phyloP scores from a whole-genome alignment of 495 filamentous ascomycete species.

The Daldinia concentrica region DNA sequence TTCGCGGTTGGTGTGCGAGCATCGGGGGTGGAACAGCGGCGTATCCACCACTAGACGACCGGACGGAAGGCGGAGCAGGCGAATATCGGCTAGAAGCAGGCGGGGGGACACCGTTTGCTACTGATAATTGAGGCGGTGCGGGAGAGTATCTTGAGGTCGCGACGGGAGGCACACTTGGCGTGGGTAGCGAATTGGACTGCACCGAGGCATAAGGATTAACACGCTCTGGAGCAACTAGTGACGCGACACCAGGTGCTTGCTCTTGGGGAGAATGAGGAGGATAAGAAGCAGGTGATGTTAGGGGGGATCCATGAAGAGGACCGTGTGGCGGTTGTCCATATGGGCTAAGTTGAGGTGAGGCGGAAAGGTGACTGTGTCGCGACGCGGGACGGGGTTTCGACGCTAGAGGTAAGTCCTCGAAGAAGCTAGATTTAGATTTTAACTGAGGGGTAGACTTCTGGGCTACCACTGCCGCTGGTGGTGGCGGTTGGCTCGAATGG shows the following conservation, averaged over 20 bases:
- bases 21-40: conserved; percentile 55
- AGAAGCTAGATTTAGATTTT: conserved; percentile 70
- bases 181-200: conserved; percentile 53
- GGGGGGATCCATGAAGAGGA: conserved; percentile 42
- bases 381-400: conserved; percentile 64
- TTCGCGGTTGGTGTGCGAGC: conserved; percentile 81
- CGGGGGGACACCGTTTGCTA: conserved; percentile 50
- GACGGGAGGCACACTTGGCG: conserved; percentile 49
- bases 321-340: conserved; percentile 50
- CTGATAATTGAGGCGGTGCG: conserved; percentile 58
- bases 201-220: conserved; percentile 69
- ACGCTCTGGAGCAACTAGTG: conserved; percentile 64
- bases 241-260: conserved; percentile 45
- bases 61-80: conserved; percentile 57
- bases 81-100: conserved; percentile 61
- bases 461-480: not conserved
- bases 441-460: conserved; percentile 46
- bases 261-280: conserved; percentile 46
- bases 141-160: conserved; percentile 67
- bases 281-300: conserved; percentile 14
- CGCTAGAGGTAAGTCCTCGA: conserved; percentile 83
- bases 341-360: conserved; percentile 52
- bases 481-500: conserved; percentile 47
- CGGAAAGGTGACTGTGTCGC: conserved; percentile 50
- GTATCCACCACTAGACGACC: conserved; percentile 53